These are phyloP conservation scores for Eucalyptus sideroxylon DNA, from an alignment of 345 rosid genomes.

Conservation along the genomic window DNA sequence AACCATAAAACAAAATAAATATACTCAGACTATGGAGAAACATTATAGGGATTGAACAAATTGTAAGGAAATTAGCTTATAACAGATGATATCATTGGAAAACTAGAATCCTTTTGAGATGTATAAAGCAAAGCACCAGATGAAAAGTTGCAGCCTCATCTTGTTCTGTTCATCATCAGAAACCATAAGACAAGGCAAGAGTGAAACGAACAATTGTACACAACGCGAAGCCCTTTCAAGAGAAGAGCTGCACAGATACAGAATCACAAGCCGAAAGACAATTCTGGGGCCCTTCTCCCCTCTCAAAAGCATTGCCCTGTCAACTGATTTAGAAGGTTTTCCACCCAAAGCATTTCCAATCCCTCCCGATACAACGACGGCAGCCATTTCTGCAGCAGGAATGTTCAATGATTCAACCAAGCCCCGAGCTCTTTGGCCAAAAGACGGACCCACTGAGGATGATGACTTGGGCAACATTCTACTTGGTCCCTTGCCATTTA, in stretches of 20 bases:
- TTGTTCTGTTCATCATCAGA: slow-evolving; percentile 91
- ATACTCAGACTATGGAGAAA: not conserved
- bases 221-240: slow-evolving; percentile 81
- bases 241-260: slow-evolving; percentile 74
- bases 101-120: not conserved
- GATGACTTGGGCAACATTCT: slow-evolving; percentile 43
- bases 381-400: slow-evolving; percentile 99
- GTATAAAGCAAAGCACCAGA: slow-evolving; percentile 33
- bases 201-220: slow-evolving; percentile 74
- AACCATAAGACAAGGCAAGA: slow-evolving; percentile 65
- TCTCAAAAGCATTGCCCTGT: slow-evolving; percentile 92
- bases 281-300: slow-evolving; percentile 92
- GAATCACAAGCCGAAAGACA: slow-evolving; percentile 68
- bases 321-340: slow-evolving; percentile 62
- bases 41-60: not conserved
- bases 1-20: not conserved
- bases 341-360: slow-evolving; percentile 84
- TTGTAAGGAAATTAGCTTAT: not conserved
- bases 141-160: slow-evolving; percentile 78
- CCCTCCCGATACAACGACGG: slow-evolving; percentile 95
- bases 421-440: slow-evolving; percentile 96
- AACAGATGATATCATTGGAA: not conserved
- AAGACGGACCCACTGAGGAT: slow-evolving; percentile 52
- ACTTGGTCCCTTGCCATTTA: slow-evolving; percentile 82
- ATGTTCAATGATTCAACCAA: slow-evolving; percentile 89